Percentiles rank a stretch among this genome's conserved stretches.
These are phyloP conservation scores for Tuber magnatum DNA, from an alignment of 495 filamentous ascomycete genomes.

Conservation along the genomic window DNA sequence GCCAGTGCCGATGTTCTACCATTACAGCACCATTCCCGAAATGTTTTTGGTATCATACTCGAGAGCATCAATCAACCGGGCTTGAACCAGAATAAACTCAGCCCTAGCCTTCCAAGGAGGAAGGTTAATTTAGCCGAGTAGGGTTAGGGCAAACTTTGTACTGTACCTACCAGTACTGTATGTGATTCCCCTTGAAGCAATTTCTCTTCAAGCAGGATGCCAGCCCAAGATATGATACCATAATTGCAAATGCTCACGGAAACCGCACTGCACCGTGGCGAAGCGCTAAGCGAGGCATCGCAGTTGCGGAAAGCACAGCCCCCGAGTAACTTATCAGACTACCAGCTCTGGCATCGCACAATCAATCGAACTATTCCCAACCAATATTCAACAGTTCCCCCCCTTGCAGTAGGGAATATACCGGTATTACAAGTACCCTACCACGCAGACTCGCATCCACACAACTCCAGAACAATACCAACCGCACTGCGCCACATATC, in stretches of 20 bases:
- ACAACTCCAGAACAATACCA: neutral
- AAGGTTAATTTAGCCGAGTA: neutral
- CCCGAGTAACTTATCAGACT: too few relatives aligned
- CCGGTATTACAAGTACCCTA: neutral
- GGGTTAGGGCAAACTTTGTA: neutral
- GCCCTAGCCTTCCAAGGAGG: neutral
- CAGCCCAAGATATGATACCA: neutral
- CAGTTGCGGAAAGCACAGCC: neutral
- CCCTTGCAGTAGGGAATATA: neutral
- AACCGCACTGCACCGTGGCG: neutral
- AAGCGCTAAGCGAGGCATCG: neutral
- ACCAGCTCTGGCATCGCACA: neutral
- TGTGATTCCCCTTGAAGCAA: neutral
- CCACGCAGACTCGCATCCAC: too few relatives aligned
- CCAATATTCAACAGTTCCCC: neutral
- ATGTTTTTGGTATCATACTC: too few relatives aligned
- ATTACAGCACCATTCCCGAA: neutral
- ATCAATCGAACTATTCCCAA: neutral
- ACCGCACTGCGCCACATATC: neutral
- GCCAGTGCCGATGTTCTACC: neutral
- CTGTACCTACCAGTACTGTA: neutral
- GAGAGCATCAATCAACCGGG: too few relatives aligned
- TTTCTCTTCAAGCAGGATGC: neutral
- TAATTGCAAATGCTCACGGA: neutral
- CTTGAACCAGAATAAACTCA: neutral